Evolutionary conservation across 2,329 filamentous ascomycete genomes (phyloP), one percentile per base, ranked within the genome.

Genomic region (Xylariaceae sp.): DNA sequence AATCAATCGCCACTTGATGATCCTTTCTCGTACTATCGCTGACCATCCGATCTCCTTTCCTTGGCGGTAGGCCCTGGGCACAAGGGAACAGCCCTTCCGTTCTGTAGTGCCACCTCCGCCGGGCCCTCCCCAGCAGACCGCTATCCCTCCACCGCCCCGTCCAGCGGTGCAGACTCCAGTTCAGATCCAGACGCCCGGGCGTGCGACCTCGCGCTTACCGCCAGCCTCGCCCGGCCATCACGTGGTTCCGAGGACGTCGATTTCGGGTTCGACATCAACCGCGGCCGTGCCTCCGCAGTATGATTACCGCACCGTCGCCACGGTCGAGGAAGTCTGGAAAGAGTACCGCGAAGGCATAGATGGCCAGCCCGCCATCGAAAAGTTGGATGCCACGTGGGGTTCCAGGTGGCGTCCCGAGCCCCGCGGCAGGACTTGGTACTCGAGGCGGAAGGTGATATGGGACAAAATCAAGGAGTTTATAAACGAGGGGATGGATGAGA

Each of bases 391-490:
- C 5, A 44, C 50, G 9, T 64, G 59, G 59, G 59, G 59, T 2
- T 59, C 60, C 12, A 51, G 60, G 17, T 64, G 61, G 61, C 57
- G 61, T n/a, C 59, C 57, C 3, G 60, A 63, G 31, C 55, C 59
- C 14, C 57, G 59, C 19, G 58, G 61, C 9, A 50, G 60, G 16
- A 60, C 59, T n/a, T 64, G 61, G 59, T 64, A 63, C 40, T 61
- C 57, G 24, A 53, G 61, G 31, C 55, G 61, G 34, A 64, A 64
- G 48, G 58, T 63, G n/a, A 61, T 64, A 29, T 60, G 59, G 57
- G 60, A 64, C 38, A 63, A 63, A 45, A 60, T 64, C 28, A 62
- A 59, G 41, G 60, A 63, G 31, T 57, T 55, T 40, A 59, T 63
- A 27, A 48, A 48, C 18, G 60, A 63, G 31, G 60, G 60, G 4